Evolutionary conservation across 2,329 filamentous ascomycete genomes (phyloP), one percentile per base, ranked within the genome.

Genomic region (Cladophialophora yegresii): DNA sequence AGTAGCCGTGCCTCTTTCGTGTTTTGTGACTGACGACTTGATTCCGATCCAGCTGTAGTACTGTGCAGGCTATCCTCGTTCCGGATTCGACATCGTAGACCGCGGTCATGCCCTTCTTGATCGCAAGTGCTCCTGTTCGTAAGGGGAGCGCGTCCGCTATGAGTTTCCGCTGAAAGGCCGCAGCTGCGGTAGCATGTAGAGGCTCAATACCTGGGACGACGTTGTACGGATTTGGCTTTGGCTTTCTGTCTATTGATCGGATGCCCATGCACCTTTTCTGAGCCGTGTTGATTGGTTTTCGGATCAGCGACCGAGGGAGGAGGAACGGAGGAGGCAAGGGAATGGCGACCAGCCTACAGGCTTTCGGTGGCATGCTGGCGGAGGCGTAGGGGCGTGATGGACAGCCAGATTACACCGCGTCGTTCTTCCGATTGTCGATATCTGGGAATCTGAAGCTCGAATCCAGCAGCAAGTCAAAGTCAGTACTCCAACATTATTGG

Each of bases 71-170:
- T 64, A 88, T 89, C 69, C 93, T 88, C 69, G 84, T 85, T 71
- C 91, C 90, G 28, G 90, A 90, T 72, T 87, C 85, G 0, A 84
- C 79, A 74, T 92, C 88, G 83, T 90, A 98, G 69, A 97, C 80
- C 65, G 90, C 93, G 50, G 92, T 96, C 91, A 99, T 98, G 77
- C 95, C 95, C 80, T 93, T 93, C 81, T 99, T 99, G 75, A 88
- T 84, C 12, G 90, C 92, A 54, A 99, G 83, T 8, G 91, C 88
- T 32, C 95, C 95, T 1, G 92, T 88, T 30, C 95, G 89, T 49
- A 85, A 79, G 6, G 87, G 86, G 10, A 87, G 81, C 0, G 82
- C 85, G 69, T 80, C 79, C 45, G 81, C 78, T 30, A 53, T 59
- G 28, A 71, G 57, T 76, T 84, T 86, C 56, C 86, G 84, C 62